These are phyloP conservation scores for Colletotrichum caudatum DNA, from an alignment of 2,329 filamentous ascomycete genomes.

Conservation along the genomic window DNA sequence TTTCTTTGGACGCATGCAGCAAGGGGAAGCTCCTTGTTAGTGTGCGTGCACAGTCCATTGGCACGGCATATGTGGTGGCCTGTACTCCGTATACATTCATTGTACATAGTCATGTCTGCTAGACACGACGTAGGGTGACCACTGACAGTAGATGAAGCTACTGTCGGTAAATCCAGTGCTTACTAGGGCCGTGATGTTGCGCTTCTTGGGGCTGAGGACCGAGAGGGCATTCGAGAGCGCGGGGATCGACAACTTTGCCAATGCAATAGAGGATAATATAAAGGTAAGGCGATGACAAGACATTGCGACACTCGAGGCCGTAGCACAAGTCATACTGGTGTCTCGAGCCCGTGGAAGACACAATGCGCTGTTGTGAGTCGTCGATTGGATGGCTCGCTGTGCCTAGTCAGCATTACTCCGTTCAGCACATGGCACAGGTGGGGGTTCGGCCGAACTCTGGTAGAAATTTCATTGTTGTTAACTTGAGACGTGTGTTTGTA, in stretches of 20 bases:
- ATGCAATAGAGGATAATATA: constrained; percentile 7
- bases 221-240: background rate
- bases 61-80: constrained; percentile 30
- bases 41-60: constrained; percentile 35
- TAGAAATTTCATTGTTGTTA: background rate
- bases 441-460: background rate
- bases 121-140: background rate
- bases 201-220: constrained; percentile 20
- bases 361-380: background rate
- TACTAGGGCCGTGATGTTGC: constrained; percentile 7
- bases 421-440: constrained; percentile 6
- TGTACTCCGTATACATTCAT: no score
- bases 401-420: background rate
- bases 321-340: background rate
- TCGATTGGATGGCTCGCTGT: background rate
- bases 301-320: constrained; percentile 19
- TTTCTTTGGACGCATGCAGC: background rate
- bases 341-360: background rate
- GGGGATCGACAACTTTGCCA: constrained; percentile 21
- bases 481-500: background rate
- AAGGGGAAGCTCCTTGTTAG: constrained; percentile 13
- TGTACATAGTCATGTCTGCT: background rate
- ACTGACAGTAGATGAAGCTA: constrained; percentile 28
- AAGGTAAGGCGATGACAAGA: constrained; percentile 18
- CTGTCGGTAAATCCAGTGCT: constrained; percentile 25